phyloP scores from a whole-genome alignment of 306 rosid genomes.

The Pyrus bretschneideri region DNA sequence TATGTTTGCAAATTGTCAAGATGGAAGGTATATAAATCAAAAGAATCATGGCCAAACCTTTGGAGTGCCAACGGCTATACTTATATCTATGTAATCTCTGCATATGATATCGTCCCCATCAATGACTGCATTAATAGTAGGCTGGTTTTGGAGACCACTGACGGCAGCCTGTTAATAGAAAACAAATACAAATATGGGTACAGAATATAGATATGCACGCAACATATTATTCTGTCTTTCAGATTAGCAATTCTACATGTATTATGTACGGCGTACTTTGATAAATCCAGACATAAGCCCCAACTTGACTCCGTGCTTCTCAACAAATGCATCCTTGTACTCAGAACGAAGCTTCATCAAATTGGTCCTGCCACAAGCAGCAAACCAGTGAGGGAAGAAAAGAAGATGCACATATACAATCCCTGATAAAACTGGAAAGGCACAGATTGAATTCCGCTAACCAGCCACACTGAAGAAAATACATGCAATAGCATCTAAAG shows the following conservation, averaged over 20 bases:
- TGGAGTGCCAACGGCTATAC: constrained; percentile 77
- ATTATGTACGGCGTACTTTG: constrained; percentile 36
- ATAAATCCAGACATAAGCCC: constrained; percentile 88
- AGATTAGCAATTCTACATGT: background rate
- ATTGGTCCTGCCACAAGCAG: constrained; percentile 55
- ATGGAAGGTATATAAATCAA: background rate
- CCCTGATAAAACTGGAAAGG: background rate
- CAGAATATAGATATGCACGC: background rate
- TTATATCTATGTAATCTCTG: constrained; percentile 73
- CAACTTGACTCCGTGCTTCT: constrained; percentile 78
- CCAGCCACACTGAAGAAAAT: background rate
- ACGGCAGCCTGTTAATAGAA: constrained; percentile 61
- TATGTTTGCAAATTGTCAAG: background rate
- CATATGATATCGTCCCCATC: constrained; percentile 83
- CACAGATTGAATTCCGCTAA: constrained; percentile 5
- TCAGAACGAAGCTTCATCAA: constrained; percentile 91
- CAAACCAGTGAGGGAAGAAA: constrained; percentile 28
- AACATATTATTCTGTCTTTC: background rate
- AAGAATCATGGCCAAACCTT: constrained; percentile 40
- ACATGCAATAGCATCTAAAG: background rate
- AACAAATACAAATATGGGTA: constrained; percentile 8
- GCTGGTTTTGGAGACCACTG: constrained; percentile 74
- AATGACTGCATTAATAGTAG: constrained; percentile 75
- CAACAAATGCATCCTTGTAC: constrained; percentile 79
- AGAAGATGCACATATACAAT: background rate